These are phyloP conservation scores for Tillandsia leiboldiana DNA, from an alignment of 176 grass and related monocot species.

Conservation along the genomic window DNA sequence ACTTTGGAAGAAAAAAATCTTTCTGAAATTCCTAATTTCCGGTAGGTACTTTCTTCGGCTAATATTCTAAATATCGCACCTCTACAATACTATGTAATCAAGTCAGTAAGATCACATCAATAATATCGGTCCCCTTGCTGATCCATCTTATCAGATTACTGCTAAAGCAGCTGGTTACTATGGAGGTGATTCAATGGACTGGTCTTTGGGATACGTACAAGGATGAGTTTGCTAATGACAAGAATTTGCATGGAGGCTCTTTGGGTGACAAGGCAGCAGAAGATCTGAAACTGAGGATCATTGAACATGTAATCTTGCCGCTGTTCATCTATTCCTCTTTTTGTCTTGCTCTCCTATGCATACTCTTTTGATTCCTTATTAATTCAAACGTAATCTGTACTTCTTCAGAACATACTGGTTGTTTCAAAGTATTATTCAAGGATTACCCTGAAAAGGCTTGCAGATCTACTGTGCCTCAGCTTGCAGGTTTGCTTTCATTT, in stretches of 20 bases:
- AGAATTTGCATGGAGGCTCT: slow-evolving; percentile 66
- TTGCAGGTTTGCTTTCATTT: slow-evolving; percentile 42
- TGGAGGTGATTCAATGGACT: slow-evolving; percentile 96
- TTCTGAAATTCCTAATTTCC: slow-evolving; percentile 80
- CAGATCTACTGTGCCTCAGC: slow-evolving; percentile 72
- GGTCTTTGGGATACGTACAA: slow-evolving; percentile 66
- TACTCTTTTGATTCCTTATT: slow-evolving; percentile 13
- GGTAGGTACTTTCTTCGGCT: slow-evolving; percentile 22
- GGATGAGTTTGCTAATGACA: slow-evolving; percentile 73
- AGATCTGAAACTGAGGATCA: slow-evolving; percentile 81
- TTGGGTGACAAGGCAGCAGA: slow-evolving; percentile 62
- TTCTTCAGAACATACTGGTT: slow-evolving; percentile 89
- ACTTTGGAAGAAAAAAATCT: slow-evolving; percentile 90
- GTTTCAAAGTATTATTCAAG: slow-evolving; percentile 95
- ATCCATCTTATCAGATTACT: slow-evolving; percentile 31
- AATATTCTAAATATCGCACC: not conserved
- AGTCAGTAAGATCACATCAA: not conserved
- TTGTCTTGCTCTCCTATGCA: not conserved
- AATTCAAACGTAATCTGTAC: slow-evolving; percentile 1
- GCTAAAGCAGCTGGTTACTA: slow-evolving; percentile 84
- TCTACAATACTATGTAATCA: not conserved
- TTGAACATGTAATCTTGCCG: slow-evolving; percentile 62
- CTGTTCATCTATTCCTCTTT: not conserved
- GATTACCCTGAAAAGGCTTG: slow-evolving; percentile 76
- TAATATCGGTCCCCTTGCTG: not conserved